Evolutionary conservation across 169 alveolate genomes (phyloP).

Genomic region (Plasmodium cynomolgi): DNA sequence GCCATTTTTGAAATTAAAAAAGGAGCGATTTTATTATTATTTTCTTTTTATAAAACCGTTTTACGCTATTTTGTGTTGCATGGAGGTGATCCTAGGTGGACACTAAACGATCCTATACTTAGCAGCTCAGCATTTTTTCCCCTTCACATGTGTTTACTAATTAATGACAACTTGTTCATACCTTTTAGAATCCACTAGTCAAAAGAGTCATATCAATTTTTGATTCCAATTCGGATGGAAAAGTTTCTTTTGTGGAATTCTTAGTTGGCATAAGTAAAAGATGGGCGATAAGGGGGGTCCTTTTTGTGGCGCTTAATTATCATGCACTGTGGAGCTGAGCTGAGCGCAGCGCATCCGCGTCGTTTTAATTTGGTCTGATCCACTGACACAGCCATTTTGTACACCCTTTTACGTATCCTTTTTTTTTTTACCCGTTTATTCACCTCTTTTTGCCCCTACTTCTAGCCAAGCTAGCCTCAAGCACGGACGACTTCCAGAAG

Average conservation of each 20-base stretch:
- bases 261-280: slow-evolving; percentile 92
- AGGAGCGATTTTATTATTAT: slow-evolving; percentile 7
- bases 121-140: neutral
- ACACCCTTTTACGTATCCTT: neutral
- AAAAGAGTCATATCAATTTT: slow-evolving; percentile 95
- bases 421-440: neutral
- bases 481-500: slow-evolving; percentile 94
- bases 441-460: slow-evolving; percentile 10
- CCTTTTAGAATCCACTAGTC: slow-evolving; percentile 94
- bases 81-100: neutral
- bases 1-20: neutral
- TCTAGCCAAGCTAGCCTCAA: slow-evolving; percentile 89
- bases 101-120: neutral
- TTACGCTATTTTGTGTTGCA: neutral
- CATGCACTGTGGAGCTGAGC: neutral
- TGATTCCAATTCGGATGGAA: slow-evolving; percentile 96
- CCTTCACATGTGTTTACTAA: neutral
- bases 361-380: no score
- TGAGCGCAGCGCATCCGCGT: neutral
- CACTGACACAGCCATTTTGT: neutral
- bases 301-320: neutral
- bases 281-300: slow-evolving; percentile 34
- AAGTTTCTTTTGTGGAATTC: slow-evolving; percentile 96
- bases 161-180: neutral
- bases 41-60: neutral